Evolutionary conservation across 257 asterid species (phyloP), one percentile per base, ranked within the genome.

Genomic region (Eucommia ulmoides): DNA sequence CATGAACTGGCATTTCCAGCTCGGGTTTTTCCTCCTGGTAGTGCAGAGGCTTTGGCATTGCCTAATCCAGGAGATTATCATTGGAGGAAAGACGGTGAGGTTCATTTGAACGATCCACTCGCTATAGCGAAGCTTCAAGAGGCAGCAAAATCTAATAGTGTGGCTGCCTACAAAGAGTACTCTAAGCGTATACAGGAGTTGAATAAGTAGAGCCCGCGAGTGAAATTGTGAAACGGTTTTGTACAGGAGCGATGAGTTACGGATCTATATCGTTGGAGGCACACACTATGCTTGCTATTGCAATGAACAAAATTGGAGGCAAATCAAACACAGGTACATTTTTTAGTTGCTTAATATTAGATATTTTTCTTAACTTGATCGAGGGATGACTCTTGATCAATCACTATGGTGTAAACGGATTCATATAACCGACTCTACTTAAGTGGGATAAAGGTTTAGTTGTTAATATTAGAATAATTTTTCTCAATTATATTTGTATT

Each of bases 191-290:
- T 91, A 23, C 88, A 91, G 53, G 95, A 91, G 62, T 59, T 91
- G 60, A 91, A 91, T 21, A 83, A 70, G 95, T 86, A 49, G 85
- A 91, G 67, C 81, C 94, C 5, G 95, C 95, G 0, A 86, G 94
- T 52, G 99, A 91, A 74, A 86, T 91, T 56, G 99, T 91, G 12
- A 86, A 86, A 58, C 87, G 89, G 5, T 91, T 91, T 67, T 75
- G 84, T 62, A 86, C 99, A 26, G 99, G 99, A 44, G 99, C 97
- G 26, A 91, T 91, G 97, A 86, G 99, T 65, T 91, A 91, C 58
- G 99, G 99, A 44, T 91, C 99, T 49, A 91, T 91, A 63, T 91
- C 99, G 23, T 60, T 91, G 69, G 99, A 91, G 73, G 89, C 99
- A 22, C 99, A 91, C 56, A 20, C 92, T 22, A 83, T 96, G 54